Percentiles rank a stretch among this genome's conserved stretches.
Evolutionary conservation across 345 rosid genomes (phyloP).

Genomic region (Populus alba): DNA sequence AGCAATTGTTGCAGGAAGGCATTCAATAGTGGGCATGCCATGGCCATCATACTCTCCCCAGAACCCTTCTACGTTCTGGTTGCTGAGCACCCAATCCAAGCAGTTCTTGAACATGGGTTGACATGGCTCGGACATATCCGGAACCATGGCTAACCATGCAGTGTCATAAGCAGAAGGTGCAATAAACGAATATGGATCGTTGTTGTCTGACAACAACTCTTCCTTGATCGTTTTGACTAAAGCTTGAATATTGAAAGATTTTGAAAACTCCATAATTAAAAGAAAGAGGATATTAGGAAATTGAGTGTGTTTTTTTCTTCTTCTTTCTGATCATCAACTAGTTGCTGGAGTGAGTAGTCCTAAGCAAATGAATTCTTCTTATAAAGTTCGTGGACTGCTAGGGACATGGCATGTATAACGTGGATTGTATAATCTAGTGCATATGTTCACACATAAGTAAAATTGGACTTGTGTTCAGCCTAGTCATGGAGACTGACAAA

Average conservation of each 20-base stretch:
- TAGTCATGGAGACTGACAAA: too few relatives aligned
- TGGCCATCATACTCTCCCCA: conserved; percentile 47
- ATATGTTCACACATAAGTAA: too few relatives aligned
- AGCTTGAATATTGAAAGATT: conserved; percentile 11
- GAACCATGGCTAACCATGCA: conserved; percentile 62
- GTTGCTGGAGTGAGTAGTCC: too few relatives aligned
- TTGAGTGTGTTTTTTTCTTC: too few relatives aligned
- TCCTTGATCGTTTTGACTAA: conserved; percentile 33
- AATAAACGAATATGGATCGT: conserved; percentile 30
- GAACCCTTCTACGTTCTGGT: conserved; percentile 47
- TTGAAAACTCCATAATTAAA: conserved; percentile 16
- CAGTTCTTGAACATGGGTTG: conserved; percentile 52
- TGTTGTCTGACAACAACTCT: conserved; percentile 15
- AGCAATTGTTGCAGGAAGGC: conserved; percentile 49
- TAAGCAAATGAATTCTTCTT: too few relatives aligned
- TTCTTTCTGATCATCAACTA: too few relatives aligned
- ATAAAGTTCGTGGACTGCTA: too few relatives aligned
- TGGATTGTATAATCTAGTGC: too few relatives aligned
- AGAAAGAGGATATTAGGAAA: background rate
- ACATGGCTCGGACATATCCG: conserved; percentile 13
- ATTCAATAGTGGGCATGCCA: conserved; percentile 28
- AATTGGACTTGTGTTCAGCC: too few relatives aligned
- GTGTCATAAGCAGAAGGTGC: conserved; percentile 56
- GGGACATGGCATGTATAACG: too few relatives aligned
- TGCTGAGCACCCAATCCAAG: conserved; percentile 54